Base-by-base conservation (phyloP, 768 basidiomycete genomes). In the Pisolithus albus region DNA sequence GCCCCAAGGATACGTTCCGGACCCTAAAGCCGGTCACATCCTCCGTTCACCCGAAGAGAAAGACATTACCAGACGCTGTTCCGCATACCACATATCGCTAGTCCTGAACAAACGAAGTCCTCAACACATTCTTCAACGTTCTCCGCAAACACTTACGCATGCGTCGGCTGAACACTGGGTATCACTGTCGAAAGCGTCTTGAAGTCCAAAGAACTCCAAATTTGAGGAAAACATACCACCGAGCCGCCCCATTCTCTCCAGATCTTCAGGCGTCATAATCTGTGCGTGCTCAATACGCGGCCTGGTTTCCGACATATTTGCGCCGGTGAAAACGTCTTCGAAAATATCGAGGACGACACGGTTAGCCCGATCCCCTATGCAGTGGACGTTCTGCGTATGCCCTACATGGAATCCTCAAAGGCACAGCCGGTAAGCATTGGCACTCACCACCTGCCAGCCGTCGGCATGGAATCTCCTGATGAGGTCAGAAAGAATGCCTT, bases 211-310 rank as follows among this genome's bases (percentile, higher is more conserved):
- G 15, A 4, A 18, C 16, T 21, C 32, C 51, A 26, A 26, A 36
- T 49, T 16, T 16, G 7, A 41, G 23, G 23, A 46, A 18, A 16
- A 64, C 80, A 36, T 52, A 86, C 92, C 82, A 59, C 90, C 91
- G 10, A 96, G 75, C 46, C 67, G 73, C 30, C 83, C 86, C 19
- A 83, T 75, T 8, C 91, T 75, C 50, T 76, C 64, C 15, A 98
- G 59, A 65, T 97, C 95, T 1, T 76, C 71, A 6, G 63, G 66
- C 3, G 80, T 78, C 70, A 98, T 74, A 44, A 96, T 92, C 65
- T 98, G 95, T 0, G 92, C 87, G 67, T 98, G 95, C 63, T 98
- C 95, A 8, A 96, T 83, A 39, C 95, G 76, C 1, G 91, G 86
- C 10, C 93, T 75, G 64, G 81, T 78, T 47, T 71, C 66, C 56